Evolutionary conservation across 148 eudicot species (phyloP).

Genomic region (Fagopyrum esculentum): DNA sequence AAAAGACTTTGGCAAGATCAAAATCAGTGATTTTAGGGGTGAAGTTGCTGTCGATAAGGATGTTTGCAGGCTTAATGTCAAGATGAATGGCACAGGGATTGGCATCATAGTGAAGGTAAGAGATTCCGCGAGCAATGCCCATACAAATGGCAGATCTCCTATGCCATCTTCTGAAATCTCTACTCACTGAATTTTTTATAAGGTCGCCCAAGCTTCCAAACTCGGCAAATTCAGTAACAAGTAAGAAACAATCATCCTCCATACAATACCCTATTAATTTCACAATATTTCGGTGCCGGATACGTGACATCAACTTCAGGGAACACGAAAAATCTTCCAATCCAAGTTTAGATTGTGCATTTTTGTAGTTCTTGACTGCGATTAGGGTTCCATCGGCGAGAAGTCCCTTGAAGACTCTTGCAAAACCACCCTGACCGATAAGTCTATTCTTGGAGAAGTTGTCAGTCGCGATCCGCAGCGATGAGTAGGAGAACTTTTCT

Average conservation of each 20-base stretch:
- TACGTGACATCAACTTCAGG: background rate
- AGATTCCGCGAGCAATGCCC: slow-evolving; percentile 72
- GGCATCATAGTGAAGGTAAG: slow-evolving; percentile 57
- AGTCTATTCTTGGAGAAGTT: background rate
- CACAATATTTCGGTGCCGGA: background rate
- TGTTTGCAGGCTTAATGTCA: background rate
- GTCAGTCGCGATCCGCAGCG: background rate
- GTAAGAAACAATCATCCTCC: background rate
- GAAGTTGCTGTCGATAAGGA: background rate
- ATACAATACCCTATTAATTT: background rate
- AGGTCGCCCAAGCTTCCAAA: background rate
- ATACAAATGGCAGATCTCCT: slow-evolving; percentile 68
- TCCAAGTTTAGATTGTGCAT: background rate
- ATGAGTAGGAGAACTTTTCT: background rate
- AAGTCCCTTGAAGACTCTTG: background rate
- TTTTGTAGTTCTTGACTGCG: background rate
- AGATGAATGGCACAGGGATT: slow-evolving; percentile 66
- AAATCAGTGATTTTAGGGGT: slow-evolving; percentile 1
- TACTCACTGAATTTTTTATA: background rate
- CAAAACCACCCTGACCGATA: background rate
- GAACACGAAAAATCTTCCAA: background rate
- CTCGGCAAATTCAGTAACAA: background rate
- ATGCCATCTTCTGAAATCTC: slow-evolving; percentile 30
- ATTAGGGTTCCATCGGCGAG: background rate
- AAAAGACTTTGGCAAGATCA: background rate